These are phyloP conservation scores for Amaranthus cruentus DNA, from an alignment of 148 eudicot species.

Conservation along the genomic window DNA sequence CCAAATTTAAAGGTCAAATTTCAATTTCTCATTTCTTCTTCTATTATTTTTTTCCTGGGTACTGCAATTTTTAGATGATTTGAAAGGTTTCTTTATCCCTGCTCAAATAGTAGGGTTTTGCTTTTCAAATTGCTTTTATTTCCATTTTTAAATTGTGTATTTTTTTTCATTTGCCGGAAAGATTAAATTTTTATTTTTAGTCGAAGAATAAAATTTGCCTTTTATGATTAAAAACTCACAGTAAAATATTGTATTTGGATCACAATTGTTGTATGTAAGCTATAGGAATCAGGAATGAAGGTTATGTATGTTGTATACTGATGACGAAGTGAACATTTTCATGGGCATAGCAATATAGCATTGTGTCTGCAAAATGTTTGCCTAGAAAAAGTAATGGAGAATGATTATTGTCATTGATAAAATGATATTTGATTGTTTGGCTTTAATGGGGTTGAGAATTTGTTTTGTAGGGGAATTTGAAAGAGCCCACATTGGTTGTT, in stretches of 20 bases:
- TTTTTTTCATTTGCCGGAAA: neutral
- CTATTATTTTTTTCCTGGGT: neutral
- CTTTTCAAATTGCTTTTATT: neutral
- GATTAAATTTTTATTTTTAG: neutral
- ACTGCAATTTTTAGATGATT: neutral
- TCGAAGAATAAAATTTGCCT: neutral
- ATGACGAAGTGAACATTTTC: too few species aligned
- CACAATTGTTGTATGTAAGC: neutral
- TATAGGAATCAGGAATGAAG: too few species aligned
- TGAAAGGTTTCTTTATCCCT: neutral
- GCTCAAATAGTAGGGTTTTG: neutral
- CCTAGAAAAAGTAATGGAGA: neutral
- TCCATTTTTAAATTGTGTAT: neutral
- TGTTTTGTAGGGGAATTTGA: constrained; percentile 53
- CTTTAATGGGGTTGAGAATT: neutral
- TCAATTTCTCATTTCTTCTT: neutral
- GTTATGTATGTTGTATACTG: neutral
- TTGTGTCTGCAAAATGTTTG: neutral
- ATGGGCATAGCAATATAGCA: neutral
- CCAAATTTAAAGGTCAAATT: constrained; percentile 39
- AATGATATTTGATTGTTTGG: neutral
- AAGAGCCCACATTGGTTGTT: constrained; percentile 48
- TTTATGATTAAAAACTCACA: neutral
- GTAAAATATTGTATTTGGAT: neutral
- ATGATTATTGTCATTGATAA: neutral